phyloP scores from a whole-genome alignment of 805 yeast genomes.

The Ogataea methylovora region DNA sequence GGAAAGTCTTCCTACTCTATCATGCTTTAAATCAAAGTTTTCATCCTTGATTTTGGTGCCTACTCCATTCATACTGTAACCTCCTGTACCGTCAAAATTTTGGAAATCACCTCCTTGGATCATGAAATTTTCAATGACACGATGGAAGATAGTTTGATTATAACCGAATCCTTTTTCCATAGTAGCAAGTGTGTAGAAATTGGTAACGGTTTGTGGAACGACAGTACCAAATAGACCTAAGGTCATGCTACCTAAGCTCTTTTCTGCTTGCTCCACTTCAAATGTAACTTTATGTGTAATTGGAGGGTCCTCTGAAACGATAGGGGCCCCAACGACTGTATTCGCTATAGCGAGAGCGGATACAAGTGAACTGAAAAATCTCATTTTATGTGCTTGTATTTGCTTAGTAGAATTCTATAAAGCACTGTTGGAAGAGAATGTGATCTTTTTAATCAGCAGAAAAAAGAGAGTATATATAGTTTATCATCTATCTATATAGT shows the following conservation, averaged over 20 bases:
- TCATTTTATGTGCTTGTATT: no score
- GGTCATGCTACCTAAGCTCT: constrained; percentile 34
- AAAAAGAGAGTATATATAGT: no score
- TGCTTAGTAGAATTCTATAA: no score
- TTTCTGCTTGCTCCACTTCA: constrained; percentile 27
- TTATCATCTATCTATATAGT: no score
- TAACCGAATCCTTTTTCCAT: constrained; percentile 34
- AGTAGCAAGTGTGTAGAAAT: constrained; percentile 45
- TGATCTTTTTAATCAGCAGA: no score
- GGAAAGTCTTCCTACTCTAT: constrained; percentile 37
- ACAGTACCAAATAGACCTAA: constrained; percentile 61
- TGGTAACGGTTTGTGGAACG: constrained; percentile 56
- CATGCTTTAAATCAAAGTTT: constrained; percentile 44
- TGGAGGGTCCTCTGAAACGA: constrained; percentile 33
- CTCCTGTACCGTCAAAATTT: constrained; percentile 61
- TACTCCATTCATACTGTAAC: constrained; percentile 49
- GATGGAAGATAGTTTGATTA: constrained; percentile 59
- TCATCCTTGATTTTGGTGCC: constrained; percentile 57
- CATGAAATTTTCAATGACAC: constrained; percentile 67
- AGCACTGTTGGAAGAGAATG: no score
- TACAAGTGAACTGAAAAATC: no score
- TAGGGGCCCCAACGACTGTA: no score
- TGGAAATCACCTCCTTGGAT: constrained; percentile 87
- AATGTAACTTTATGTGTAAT: constrained; percentile 40
- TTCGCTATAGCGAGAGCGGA: no score